These are phyloP conservation scores for Raphanus sativus DNA, from an alignment of 345 rosid species.

Conservation along the genomic window DNA sequence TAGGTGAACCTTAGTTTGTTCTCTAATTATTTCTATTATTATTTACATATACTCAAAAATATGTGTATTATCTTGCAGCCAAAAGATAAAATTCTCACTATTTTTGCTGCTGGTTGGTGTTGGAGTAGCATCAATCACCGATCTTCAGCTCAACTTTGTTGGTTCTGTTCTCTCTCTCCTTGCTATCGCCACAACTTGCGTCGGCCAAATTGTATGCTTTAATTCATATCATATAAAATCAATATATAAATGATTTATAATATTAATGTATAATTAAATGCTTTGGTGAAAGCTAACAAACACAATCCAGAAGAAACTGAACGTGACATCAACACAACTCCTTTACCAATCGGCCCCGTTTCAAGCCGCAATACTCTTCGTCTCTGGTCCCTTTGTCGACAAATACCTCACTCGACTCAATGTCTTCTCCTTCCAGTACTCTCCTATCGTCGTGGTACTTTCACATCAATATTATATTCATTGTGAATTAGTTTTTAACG, in stretches of 20 bases:
- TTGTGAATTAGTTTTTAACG: neutral
- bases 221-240: neutral
- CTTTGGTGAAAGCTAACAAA: conserved; percentile 70
- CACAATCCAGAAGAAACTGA: conserved; percentile 89
- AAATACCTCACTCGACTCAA: conserved; percentile 77
- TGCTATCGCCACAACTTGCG: conserved; percentile 88
- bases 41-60: neutral
- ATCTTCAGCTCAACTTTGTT: conserved; percentile 82
- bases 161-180: conserved; percentile 81
- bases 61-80: conserved; percentile 49
- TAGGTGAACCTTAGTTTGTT: conserved; percentile 49
- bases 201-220: conserved; percentile 89
- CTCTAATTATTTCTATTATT: neutral
- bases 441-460: conserved; percentile 70
- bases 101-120: conserved; percentile 77
- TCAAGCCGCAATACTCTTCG: conserved; percentile 93
- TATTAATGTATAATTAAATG: neutral
- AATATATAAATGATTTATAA: neutral
- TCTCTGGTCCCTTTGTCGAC: conserved; percentile 93
- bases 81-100: conserved; percentile 69
- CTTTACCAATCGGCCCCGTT: conserved; percentile 97
- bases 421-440: conserved; percentile 84
- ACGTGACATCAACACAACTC: conserved; percentile 93
- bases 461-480: conserved; percentile 9
- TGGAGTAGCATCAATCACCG: conserved; percentile 90